Conservation (phyloP, 164 flowering plant species). For the Vitis cinerea region DNA sequence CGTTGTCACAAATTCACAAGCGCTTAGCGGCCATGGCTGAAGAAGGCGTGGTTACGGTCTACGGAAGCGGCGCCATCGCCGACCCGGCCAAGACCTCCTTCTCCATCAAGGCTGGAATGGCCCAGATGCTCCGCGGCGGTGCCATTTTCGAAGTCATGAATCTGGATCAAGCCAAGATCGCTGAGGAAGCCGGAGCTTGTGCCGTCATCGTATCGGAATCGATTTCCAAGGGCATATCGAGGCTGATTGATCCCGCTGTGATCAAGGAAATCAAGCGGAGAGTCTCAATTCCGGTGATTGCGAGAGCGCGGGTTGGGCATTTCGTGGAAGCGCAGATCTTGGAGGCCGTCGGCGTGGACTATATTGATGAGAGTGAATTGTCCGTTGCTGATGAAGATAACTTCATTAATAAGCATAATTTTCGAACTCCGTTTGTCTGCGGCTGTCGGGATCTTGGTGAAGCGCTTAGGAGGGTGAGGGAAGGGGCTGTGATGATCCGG, state of each 20-base stretch:
- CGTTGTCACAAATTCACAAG: slow-evolving; percentile 20
- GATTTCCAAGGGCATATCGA: slow-evolving; percentile 27
- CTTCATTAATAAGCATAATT: slow-evolving; percentile 73
- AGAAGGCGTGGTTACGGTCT: slow-evolving; percentile 51
- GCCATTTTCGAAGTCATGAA: slow-evolving; percentile 54
- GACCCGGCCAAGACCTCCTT: slow-evolving; percentile 48
- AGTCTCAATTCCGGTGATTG: slow-evolving; percentile 68
- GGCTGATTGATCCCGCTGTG: slow-evolving; percentile 65
- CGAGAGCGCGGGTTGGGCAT: slow-evolving; percentile 70
- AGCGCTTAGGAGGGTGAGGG: slow-evolving; percentile 71
- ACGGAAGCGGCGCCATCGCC: slow-evolving; percentile 45
- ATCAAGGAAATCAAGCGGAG: slow-evolving; percentile 58
- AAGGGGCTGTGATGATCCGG: slow-evolving; percentile 75
- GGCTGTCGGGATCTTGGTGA: slow-evolving; percentile 67
- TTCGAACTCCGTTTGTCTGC: slow-evolving; percentile 59
- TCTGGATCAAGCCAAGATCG: slow-evolving; percentile 64
- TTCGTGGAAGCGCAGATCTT: slow-evolving; percentile 87
- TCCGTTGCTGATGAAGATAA: slow-evolving; percentile 58
- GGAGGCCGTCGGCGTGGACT: slow-evolving; percentile 62
- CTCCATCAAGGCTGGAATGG: slow-evolving; percentile 56
- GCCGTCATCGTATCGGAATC: slow-evolving; percentile 39
- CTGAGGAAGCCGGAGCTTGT: slow-evolving; percentile 78
- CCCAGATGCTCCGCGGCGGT: slow-evolving; percentile 76
- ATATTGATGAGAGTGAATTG: slow-evolving; percentile 79
- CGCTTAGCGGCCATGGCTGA: slow-evolving; percentile 38